Evolutionary conservation across 2,329 filamentous ascomycete genomes (phyloP).

Genomic region (Trichoderma semiorbis): DNA sequence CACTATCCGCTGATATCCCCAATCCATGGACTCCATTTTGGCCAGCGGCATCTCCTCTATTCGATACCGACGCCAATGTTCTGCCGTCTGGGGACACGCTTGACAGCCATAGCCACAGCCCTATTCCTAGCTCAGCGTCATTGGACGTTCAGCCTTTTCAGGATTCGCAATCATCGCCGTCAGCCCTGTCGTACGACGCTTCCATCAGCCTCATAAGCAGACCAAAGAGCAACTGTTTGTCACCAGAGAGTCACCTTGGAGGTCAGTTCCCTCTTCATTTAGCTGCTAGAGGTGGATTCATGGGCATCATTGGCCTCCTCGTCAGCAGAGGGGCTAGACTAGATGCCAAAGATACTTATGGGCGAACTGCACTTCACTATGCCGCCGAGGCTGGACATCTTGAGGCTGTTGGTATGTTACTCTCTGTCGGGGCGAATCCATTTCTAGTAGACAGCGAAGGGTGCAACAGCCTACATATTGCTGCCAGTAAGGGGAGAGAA

Average conservation of each 20-base stretch:
- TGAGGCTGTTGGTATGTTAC: conserved; percentile 5
- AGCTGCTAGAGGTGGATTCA: conserved; percentile 8
- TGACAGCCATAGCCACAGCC: not conserved
- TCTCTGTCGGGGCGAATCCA: conserved; percentile 6
- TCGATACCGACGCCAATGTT: not conserved
- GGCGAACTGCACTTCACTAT: conserved; percentile 12
- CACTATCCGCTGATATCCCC: not conserved
- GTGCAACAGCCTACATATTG: conserved; percentile 5
- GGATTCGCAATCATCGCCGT: conserved; percentile 1
- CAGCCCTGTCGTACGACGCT: conserved; percentile 6
- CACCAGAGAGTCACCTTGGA: not conserved
- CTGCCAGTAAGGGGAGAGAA: conserved; percentile 3
- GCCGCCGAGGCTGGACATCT: conserved; percentile 11
- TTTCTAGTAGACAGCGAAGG: conserved; percentile 7
- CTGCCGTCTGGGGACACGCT: conserved; percentile 1
- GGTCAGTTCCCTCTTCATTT: conserved; percentile 14
- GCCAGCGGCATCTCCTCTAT: not conserved
- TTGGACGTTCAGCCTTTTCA: conserved; percentile 6
- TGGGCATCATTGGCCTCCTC: conserved; percentile 7
- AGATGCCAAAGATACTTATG: conserved; percentile 9
- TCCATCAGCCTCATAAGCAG: not conserved
- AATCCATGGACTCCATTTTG: conserved; percentile 3
- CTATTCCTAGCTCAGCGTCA: not conserved
- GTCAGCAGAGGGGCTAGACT: conserved; percentile 1
- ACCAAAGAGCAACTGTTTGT: not conserved